A percentile compares a stretch with the other conserved stretches of the same genome.
phyloP scores from a whole-genome alignment of 139 green algal genomes.

The Pedinophyceae sp. region DNA sequence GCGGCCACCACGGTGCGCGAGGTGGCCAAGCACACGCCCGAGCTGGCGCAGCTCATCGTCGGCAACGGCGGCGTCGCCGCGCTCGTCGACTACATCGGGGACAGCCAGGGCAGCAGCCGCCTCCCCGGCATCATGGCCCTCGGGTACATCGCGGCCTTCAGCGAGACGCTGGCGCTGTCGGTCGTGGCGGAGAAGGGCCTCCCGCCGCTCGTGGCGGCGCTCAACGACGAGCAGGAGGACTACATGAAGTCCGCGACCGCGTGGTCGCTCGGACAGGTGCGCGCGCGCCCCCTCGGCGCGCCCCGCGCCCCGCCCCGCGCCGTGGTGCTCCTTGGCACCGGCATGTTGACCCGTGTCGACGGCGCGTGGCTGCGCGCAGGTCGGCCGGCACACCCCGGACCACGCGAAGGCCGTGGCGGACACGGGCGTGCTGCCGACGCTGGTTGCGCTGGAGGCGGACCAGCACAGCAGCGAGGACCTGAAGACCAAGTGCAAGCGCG shows the following conservation, averaged over 20 bases:
- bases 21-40: constrained; percentile 76
- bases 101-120: constrained; percentile 20
- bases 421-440: constrained; percentile 39
- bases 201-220: constrained; percentile 39
- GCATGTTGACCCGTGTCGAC: no score
- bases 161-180: constrained; percentile 59
- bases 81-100: constrained; percentile 59
- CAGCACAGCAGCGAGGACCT: constrained; percentile 47
- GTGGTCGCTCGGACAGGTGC: constrained; percentile 57
- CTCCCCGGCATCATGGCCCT: constrained; percentile 74
- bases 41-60: constrained; percentile 75
- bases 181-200: constrained; percentile 68
- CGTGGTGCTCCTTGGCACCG: no score
- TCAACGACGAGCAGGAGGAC: constrained; percentile 60
- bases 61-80: constrained; percentile 59
- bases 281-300: no score
- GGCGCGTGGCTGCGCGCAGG: no score
- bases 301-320: no score
- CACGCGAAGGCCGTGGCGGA: constrained; percentile 74
- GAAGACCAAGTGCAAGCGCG: constrained; percentile 59
- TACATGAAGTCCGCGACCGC: constrained; percentile 53
- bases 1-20: constrained; percentile 46
- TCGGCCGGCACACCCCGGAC: constrained; percentile 66
- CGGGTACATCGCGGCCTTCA: constrained; percentile 74
- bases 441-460: constrained; percentile 40